phyloP scores from a whole-genome alignment of 1,284 basidiomycete genomes.

The Hemileia vastatrix region DNA sequence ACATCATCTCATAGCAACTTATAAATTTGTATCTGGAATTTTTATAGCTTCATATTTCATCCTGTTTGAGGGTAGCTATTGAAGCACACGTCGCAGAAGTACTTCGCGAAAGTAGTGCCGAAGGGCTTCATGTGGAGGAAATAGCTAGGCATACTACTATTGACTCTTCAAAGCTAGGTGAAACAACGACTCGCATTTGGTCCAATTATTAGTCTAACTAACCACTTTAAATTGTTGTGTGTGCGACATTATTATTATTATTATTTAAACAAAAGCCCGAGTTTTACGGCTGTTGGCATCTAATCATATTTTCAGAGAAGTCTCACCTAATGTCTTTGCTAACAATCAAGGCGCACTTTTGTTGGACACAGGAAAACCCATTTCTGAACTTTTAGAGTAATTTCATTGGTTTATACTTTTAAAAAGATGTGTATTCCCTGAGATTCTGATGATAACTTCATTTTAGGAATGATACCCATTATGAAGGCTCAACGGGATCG shows the following conservation, averaged over 20 bases:
- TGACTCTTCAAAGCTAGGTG: constrained; percentile 56
- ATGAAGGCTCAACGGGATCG: constrained; percentile 55
- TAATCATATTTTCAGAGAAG: constrained; percentile 59
- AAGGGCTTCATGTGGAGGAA: constrained; percentile 53
- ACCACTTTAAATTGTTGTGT: too few species aligned
- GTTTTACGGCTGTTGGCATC: constrained; percentile 60
- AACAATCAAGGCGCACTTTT: constrained; percentile 57
- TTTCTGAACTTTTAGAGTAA: constrained; percentile 43
- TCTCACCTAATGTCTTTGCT: constrained; percentile 57
- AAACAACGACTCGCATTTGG: neutral
- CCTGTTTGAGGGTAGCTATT: constrained; percentile 40
- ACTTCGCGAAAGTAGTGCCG: constrained; percentile 43
- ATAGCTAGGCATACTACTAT: constrained; percentile 52
- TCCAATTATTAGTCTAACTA: too few species aligned
- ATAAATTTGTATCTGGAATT: too few species aligned
- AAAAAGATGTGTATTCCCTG: too few species aligned
- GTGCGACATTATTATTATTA: too few species aligned
- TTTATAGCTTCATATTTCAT: too few species aligned
- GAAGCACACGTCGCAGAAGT: constrained; percentile 46
- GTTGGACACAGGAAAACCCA: constrained; percentile 57
- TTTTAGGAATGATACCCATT: constrained; percentile 52
- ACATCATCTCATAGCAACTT: too few species aligned
- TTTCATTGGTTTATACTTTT: constrained; percentile 23
- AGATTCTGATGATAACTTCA: neutral
- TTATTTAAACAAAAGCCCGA: too few species aligned